Percentiles rank a stretch among this genome's conserved stretches.
These are phyloP conservation scores for Blakeslea trispora DNA, from an alignment of 371 early-diverging fungal genomes.

Conservation along the genomic window DNA sequence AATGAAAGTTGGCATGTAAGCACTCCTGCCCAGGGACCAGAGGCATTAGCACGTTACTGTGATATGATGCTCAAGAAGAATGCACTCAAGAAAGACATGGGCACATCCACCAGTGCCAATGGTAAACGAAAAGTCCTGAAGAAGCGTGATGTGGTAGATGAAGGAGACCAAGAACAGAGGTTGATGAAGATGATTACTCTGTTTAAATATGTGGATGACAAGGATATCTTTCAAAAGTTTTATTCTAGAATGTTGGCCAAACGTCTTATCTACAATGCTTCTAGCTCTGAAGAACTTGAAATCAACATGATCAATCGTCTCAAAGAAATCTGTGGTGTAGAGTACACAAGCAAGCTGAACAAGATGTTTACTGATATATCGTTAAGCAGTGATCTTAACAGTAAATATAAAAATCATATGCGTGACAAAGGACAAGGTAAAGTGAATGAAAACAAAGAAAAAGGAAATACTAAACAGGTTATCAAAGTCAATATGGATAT, in stretches of 20 bases:
- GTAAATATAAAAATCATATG: constrained; percentile 39
- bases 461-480: background rate
- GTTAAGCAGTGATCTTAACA: constrained; percentile 81
- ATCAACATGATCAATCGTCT: constrained; percentile 81
- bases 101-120: constrained; percentile 6
- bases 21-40: constrained; percentile 63
- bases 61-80: constrained; percentile 77
- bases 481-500: constrained; percentile 72
- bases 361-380: constrained; percentile 94
- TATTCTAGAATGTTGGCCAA: constrained; percentile 89
- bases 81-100: constrained; percentile 38
- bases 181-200: constrained; percentile 49
- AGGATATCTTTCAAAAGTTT: constrained; percentile 94
- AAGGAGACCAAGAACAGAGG: constrained; percentile 54
- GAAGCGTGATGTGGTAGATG: constrained; percentile 22
- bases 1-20: constrained; percentile 60
- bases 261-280: constrained; percentile 81
- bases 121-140: constrained; percentile 18
- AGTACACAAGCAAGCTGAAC: constrained; percentile 89
- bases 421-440: constrained; percentile 51
- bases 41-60: constrained; percentile 81
- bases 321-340: constrained; percentile 90
- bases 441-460: background rate
- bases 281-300: constrained; percentile 85
- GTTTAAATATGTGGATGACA: constrained; percentile 92